Evolutionary conservation across 345 rosid genomes (phyloP).

Genomic region (Ceriops decandra): DNA sequence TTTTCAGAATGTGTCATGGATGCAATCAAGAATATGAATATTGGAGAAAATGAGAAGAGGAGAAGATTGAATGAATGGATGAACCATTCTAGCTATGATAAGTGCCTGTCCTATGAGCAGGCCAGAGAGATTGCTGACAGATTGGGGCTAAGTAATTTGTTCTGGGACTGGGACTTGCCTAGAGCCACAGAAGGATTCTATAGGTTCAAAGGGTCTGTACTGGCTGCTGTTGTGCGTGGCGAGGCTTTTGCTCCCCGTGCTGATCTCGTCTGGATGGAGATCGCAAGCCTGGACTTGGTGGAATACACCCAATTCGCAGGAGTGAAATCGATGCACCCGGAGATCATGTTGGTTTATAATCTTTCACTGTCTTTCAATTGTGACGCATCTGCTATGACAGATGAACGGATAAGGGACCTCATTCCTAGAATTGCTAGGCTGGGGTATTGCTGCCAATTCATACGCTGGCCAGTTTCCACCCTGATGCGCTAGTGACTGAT

Average conservation of each 20-base stretch:
- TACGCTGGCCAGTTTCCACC: slow-evolving; percentile 94
- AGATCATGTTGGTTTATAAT: slow-evolving; percentile 85
- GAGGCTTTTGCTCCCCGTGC: slow-evolving; percentile 85
- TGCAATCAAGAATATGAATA: slow-evolving; percentile 56
- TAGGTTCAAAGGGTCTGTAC: slow-evolving; percentile 80
- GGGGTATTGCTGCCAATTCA: slow-evolving; percentile 96
- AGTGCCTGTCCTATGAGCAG: slow-evolving; percentile 66
- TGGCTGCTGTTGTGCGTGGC: slow-evolving; percentile 80
- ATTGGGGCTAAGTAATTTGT: slow-evolving; percentile 67
- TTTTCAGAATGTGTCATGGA: slow-evolving; percentile 64
- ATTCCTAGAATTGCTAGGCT: slow-evolving; percentile 75
- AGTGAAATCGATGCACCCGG: slow-evolving; percentile 60
- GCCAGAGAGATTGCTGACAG: slow-evolving; percentile 65
- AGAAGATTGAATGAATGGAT: slow-evolving; percentile 65
- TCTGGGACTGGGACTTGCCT: slow-evolving; percentile 98
- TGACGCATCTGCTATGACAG: slow-evolving; percentile 93
- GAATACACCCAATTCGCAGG: slow-evolving; percentile 83
- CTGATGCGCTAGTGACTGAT: slow-evolving; percentile 79
- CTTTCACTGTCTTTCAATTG: slow-evolving; percentile 94
- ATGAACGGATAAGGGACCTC: slow-evolving; percentile 78
- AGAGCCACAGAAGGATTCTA: slow-evolving; percentile 96
- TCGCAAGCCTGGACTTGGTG: slow-evolving; percentile 68
- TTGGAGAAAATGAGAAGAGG: slow-evolving; percentile 56
- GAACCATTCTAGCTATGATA: slow-evolving; percentile 57
- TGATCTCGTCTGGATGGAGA: slow-evolving; percentile 94